phyloP scores from a whole-genome alignment of 2,329 filamentous ascomycete genomes.

The Colletotrichum tamarilloi region DNA sequence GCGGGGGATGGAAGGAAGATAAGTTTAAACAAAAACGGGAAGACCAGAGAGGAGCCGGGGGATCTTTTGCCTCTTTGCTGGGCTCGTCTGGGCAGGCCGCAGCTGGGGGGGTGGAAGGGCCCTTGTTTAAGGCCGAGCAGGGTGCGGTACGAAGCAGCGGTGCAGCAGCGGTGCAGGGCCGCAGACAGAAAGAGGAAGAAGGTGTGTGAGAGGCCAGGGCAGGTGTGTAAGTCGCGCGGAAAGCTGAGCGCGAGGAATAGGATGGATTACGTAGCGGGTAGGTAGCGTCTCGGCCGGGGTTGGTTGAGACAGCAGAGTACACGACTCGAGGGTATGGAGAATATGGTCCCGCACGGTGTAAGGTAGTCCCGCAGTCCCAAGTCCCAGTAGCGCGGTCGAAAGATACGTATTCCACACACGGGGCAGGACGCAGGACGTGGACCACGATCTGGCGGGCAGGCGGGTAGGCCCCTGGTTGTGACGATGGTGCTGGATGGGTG shows the following conservation, averaged over 20 bases:
- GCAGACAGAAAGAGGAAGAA: no score
- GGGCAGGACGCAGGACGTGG: slow-evolving; percentile 18
- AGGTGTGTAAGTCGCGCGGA: slow-evolving; percentile 32
- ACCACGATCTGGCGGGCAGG: slow-evolving; percentile 29
- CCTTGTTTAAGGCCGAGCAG: slow-evolving; percentile 35
- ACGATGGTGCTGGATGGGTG: neutral
- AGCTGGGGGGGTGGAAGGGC: slow-evolving; percentile 28
- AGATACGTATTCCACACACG: slow-evolving; percentile 16
- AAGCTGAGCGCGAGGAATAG: slow-evolving; percentile 34
- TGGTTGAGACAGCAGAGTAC: slow-evolving; percentile 36
- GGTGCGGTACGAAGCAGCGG: slow-evolving; percentile 24
- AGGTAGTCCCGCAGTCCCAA: slow-evolving; percentile 19
- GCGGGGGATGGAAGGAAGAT: slow-evolving; percentile 35
- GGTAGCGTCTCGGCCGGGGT: slow-evolving; percentile 36
- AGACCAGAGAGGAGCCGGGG: slow-evolving; percentile 31
- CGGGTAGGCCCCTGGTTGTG: slow-evolving; percentile 12
- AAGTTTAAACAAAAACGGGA: slow-evolving; percentile 34
- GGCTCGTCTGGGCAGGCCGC: slow-evolving; percentile 21
- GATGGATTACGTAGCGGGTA: slow-evolving; percentile 37
- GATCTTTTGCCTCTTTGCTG: slow-evolving; percentile 35
- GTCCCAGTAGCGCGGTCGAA: slow-evolving; percentile 29
- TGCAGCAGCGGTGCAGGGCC: no score
- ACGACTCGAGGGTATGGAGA: slow-evolving; percentile 33
- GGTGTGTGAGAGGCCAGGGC: neutral
- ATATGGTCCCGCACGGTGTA: slow-evolving; percentile 30